These are phyloP conservation scores for Blastomyces gilchristii DNA, from an alignment of 2,329 filamentous ascomycete species.

Conservation along the genomic window DNA sequence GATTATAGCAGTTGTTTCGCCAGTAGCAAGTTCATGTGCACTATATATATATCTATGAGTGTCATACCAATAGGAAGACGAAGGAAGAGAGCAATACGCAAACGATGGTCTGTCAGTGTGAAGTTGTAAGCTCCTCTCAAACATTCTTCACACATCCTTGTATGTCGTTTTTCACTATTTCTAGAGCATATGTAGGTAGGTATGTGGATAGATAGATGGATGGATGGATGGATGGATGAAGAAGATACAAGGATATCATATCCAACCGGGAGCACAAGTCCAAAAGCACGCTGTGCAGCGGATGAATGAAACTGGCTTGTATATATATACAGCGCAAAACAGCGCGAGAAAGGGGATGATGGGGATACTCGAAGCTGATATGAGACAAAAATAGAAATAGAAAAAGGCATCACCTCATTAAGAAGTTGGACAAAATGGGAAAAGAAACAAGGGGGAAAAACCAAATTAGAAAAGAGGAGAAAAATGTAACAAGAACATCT, in stretches of 20 bases:
- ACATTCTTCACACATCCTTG: too few species aligned
- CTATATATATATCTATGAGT: too few species aligned
- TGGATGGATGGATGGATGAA: too few species aligned
- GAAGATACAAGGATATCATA: neutral
- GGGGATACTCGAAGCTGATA: neutral
- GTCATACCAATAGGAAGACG: too few species aligned
- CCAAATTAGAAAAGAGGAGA: neutral
- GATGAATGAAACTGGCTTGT: neutral
- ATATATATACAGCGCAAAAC: neutral
- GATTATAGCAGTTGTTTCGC: too few species aligned
- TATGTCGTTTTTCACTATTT: neutral
- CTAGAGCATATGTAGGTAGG: neutral
- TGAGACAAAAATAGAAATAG: neutral
- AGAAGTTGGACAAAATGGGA: neutral
- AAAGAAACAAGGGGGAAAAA: neutral
- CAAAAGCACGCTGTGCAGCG: neutral
- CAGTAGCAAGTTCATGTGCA: too few species aligned
- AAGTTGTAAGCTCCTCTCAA: too few species aligned
- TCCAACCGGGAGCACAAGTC: neutral
- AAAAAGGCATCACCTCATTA: neutral
- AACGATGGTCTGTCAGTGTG: too few species aligned
- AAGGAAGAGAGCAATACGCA: too few species aligned
- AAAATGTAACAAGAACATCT: slow-evolving; percentile 11
- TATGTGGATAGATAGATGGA: neutral
- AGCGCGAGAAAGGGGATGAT: neutral